These are phyloP conservation scores for Neurospora discreta DNA, from an alignment of 495 filamentous ascomycete species.

Conservation along the genomic window DNA sequence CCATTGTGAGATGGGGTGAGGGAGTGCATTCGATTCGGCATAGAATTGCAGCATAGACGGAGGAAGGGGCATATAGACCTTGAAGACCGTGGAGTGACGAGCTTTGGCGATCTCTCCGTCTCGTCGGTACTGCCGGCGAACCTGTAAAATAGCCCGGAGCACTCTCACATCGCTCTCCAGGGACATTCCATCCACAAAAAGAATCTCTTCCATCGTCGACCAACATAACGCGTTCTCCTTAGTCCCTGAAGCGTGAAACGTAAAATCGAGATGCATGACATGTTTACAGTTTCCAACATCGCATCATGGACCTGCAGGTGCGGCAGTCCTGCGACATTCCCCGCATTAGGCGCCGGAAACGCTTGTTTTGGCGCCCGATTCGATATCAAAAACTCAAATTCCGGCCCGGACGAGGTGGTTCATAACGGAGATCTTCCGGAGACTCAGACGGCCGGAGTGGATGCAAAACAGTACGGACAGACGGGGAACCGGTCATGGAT, in stretches of 20 bases:
- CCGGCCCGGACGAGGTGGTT: not conserved
- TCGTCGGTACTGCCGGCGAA: conserved; percentile 20
- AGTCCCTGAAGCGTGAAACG: not conserved
- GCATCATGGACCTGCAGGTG: not conserved
- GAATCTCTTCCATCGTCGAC: conserved; percentile 12
- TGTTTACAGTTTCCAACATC: not conserved
- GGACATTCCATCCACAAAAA: conserved; percentile 20
- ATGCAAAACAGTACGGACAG: not conserved
- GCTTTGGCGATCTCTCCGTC: conserved; percentile 19
- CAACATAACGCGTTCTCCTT: not conserved
- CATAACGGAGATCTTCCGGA: not conserved
- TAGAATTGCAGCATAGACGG: conserved; percentile 28
- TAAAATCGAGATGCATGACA: not conserved
- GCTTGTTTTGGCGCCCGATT: not conserved
- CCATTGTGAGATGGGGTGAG: conserved; percentile 12
- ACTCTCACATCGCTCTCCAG: conserved; percentile 14
- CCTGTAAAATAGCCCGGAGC: conserved; percentile 22
- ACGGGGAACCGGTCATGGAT: not conserved
- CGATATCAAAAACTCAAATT: not conserved
- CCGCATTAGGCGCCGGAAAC: not conserved
- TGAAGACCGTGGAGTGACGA: conserved; percentile 21
- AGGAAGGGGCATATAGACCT: conserved; percentile 20
- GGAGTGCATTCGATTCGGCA: conserved; percentile 23
- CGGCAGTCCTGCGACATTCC: not conserved
- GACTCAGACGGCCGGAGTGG: not conserved